Conservation (phyloP, 2,329 filamentous ascomycete species). For the Aspergillaceae sp. region DNA sequence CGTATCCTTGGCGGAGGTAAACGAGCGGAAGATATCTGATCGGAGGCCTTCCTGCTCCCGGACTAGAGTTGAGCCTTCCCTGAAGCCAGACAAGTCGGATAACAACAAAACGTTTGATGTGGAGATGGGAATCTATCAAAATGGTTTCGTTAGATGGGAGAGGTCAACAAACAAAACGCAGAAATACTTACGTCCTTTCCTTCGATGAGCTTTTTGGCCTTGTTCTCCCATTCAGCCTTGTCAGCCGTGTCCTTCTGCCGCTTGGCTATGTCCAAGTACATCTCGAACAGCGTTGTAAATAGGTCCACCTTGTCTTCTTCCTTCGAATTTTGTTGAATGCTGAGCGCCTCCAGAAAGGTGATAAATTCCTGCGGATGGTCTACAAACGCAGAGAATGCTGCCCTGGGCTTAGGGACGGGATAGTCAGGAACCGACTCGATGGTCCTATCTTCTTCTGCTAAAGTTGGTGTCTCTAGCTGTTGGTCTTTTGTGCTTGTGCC, state of each 20-base stretch:
- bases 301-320: constrained; percentile 73
- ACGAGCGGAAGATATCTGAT: constrained; percentile 94
- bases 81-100: constrained; percentile 84
- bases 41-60: constrained; percentile 86
- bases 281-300: constrained; percentile 93
- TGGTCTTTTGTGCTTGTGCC: constrained; percentile 37
- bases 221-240: constrained; percentile 75
- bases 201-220: constrained; percentile 82
- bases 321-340: constrained; percentile 61
- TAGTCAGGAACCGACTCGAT: constrained; percentile 52
- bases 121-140: constrained; percentile 61
- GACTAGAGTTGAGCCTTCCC: constrained; percentile 82
- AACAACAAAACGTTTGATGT: constrained; percentile 89
- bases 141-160: too few relatives aligned
- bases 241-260: constrained; percentile 58
- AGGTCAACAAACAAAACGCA: constrained; percentile 3
- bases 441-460: constrained; percentile 12
- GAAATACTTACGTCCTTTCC: constrained; percentile 52
- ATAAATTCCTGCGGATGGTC: constrained; percentile 91
- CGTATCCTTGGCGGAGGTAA: constrained; percentile 86
- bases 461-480: constrained; percentile 18
- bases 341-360: constrained; percentile 79
- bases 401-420: constrained; percentile 69
- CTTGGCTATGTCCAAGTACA: constrained; percentile 87
- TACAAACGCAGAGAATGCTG: constrained; percentile 92